A percentile compares a stretch with the other conserved stretches of the same genome.
Conservation (phyloP, 2,329 filamentous ascomycete genomes). For the Colletotrichum destructivum region DNA sequence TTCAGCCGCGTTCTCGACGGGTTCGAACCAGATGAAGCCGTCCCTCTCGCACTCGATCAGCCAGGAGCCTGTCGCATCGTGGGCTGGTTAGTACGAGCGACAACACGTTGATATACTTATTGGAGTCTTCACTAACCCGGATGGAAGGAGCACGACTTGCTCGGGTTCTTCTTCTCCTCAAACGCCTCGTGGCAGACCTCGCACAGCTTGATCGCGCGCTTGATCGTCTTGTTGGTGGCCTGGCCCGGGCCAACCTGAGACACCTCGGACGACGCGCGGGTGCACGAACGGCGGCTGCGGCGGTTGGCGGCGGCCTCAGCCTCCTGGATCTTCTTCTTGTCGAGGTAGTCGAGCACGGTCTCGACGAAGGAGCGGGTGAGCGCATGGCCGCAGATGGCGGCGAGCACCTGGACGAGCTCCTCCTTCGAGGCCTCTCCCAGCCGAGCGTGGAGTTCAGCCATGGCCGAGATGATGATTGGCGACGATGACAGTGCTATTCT, state of each 20-base stretch:
- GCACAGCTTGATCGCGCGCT: slow-evolving; percentile 28
- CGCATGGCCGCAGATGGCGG: slow-evolving; percentile 8
- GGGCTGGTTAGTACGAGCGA: too few species aligned
- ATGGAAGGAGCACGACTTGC: slow-evolving; percentile 20
- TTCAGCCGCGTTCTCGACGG: slow-evolving; percentile 7
- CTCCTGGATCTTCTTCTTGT: slow-evolving; percentile 15
- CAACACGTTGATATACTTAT: too few species aligned
- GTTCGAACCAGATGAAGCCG: slow-evolving; percentile 8
- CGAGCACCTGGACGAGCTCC: slow-evolving; percentile 22
- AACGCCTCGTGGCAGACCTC: slow-evolving; percentile 14
- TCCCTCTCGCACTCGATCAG: slow-evolving; percentile 29
- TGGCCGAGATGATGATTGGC: background rate
- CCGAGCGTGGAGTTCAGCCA: slow-evolving; percentile 5
- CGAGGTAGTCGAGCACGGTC: slow-evolving; percentile 20
- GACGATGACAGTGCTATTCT: background rate
- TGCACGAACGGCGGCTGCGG: slow-evolving; percentile 10
- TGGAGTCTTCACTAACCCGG: background rate
- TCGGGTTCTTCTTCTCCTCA: slow-evolving; percentile 25
- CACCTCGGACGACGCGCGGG: slow-evolving; percentile 20
- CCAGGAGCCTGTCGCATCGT: slow-evolving; percentile 18
- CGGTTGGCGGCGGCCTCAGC: background rate
- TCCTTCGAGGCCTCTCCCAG: slow-evolving; percentile 25
- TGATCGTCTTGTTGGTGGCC: background rate
- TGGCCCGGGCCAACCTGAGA: slow-evolving; percentile 20
- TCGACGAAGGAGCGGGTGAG: slow-evolving; percentile 22